These are phyloP conservation scores for Lasiodiplodia citricola DNA, from an alignment of 2,329 filamentous ascomycete genomes.

Conservation along the genomic window DNA sequence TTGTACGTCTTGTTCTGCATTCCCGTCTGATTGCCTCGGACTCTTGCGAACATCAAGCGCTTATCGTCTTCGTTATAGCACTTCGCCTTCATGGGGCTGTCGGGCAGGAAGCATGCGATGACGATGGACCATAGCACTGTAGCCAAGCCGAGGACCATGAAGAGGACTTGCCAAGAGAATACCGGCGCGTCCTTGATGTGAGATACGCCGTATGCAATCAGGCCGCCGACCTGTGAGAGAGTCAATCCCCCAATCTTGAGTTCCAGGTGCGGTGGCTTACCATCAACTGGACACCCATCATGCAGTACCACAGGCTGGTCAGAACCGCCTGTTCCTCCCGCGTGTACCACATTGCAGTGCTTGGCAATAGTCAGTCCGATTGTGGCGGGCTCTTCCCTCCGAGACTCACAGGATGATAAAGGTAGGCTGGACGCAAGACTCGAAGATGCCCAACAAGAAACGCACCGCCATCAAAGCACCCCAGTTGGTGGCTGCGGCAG, in stretches of 20 bases:
- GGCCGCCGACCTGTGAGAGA: slow-evolving; percentile 35
- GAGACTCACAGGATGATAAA: slow-evolving; percentile 51
- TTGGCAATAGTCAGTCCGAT: slow-evolving; percentile 28
- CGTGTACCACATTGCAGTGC: slow-evolving; percentile 38
- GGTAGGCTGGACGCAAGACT: slow-evolving; percentile 54
- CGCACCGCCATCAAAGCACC: slow-evolving; percentile 56
- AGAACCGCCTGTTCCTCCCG: slow-evolving; percentile 30
- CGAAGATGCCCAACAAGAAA: slow-evolving; percentile 69
- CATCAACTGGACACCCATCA: slow-evolving; percentile 10
- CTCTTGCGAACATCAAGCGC: slow-evolving; percentile 62
- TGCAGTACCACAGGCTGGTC: slow-evolving; percentile 10
- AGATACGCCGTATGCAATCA: slow-evolving; percentile 47
- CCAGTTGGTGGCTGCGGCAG: slow-evolving; percentile 29
- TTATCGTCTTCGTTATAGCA: slow-evolving; percentile 64
- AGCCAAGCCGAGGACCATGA: slow-evolving; percentile 59
- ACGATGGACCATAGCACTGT: slow-evolving; percentile 48
- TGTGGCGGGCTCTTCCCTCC: no score
- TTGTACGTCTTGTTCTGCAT: slow-evolving; percentile 35
- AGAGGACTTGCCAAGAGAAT: slow-evolving; percentile 48
- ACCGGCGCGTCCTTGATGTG: slow-evolving; percentile 35
- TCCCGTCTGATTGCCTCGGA: slow-evolving; percentile 49
- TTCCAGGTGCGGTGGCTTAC: slow-evolving; percentile 34
- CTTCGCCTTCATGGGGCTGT: slow-evolving; percentile 66
- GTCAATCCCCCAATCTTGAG: slow-evolving; percentile 38
- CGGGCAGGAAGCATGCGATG: slow-evolving; percentile 53